Evolutionary conservation across 768 basidiomycete genomes (phyloP).

Genomic region (Naganishia vaughanmartiniae): DNA sequence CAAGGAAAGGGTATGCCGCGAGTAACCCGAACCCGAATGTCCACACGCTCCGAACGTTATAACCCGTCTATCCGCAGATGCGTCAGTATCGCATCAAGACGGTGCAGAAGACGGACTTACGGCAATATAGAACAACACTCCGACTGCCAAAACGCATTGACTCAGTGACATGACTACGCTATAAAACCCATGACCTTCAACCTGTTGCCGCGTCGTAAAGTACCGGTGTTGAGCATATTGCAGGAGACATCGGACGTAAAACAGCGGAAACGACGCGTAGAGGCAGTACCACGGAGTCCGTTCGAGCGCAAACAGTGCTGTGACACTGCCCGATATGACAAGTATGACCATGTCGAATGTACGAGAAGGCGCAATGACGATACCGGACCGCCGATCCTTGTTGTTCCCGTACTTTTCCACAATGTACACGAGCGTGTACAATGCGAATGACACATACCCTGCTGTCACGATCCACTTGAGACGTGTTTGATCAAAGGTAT

Average conservation of each 20-base stretch:
- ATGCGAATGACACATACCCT: constrained; percentile 76
- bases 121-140: constrained; percentile 12
- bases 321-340: constrained; percentile 40
- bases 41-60: constrained; percentile 71
- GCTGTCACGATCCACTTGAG: constrained; percentile 67
- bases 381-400: too few relatives aligned
- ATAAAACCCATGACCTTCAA: too few relatives aligned
- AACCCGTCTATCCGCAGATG: constrained; percentile 59
- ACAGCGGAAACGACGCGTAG: constrained; percentile 71
- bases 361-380: neutral
- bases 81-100: neutral
- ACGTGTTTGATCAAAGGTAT: constrained; percentile 68
- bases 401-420: constrained; percentile 3
- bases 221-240: constrained; percentile 7
- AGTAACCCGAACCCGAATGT: constrained; percentile 64
- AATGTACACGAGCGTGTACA: constrained; percentile 37
- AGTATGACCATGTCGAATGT: neutral
- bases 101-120: neutral
- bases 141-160: neutral
- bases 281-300: constrained; percentile 69
- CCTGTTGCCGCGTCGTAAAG: neutral
- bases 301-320: constrained; percentile 64
- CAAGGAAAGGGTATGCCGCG: constrained; percentile 52
- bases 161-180: neutral
- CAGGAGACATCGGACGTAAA: constrained; percentile 69